Evolutionary conservation across 1,284 basidiomycete genomes (phyloP), one percentile per base, ranked within the genome.

Genomic region (Psilocybe mexicana): DNA sequence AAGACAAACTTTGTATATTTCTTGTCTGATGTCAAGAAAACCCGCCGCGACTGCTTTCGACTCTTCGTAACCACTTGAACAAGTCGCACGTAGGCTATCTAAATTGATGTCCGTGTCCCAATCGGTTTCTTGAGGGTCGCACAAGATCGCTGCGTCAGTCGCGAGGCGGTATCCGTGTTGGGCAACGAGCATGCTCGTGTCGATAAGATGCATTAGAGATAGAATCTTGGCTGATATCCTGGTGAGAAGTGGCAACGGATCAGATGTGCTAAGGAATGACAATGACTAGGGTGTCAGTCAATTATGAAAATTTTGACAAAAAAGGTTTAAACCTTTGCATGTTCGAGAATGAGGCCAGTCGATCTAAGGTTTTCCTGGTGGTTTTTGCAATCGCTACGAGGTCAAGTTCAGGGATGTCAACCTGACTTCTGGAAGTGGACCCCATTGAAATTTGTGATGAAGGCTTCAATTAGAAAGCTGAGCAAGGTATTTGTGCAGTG

Each of bases 1-100:
- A 36, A n/a, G n/a, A 54, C 67, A n/a, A 23, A 74, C 75, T 66
- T 72, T 74, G 60, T 72, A 76, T 12, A 74, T 63, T 43, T 74
- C 71, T 62, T 77, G 75, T 42, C 67, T 61, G n/a, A 72, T 69
- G 38, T 72, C 69, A 40, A 63, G 67, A 52, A 76, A 74, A 0
- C 65, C 62, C 6, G 63, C 59, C 23, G 58, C 64, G n/a, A 70
- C 67, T 36, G 67, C 66, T 44, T 67, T 52, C 4, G 71, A 68
- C 40, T 67, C 61, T 26, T 66, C 59, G 2, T 63, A 53, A 12
- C 70, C 70, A 18, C 67, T 63, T 24, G 58, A 60, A 11, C 72
- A 69, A n/a, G 62, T 42, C 6, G 54, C 62, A 38, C 57, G 62
- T 40, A 51, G 54, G 26, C 44, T 61, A 43, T 55, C 59, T 38